A percentile compares a stretch with the other conserved stretches of the same genome.
phyloP scores from a whole-genome alignment of 2,329 filamentous ascomycete genomes.

The Apiospora kogelbergensis region DNA sequence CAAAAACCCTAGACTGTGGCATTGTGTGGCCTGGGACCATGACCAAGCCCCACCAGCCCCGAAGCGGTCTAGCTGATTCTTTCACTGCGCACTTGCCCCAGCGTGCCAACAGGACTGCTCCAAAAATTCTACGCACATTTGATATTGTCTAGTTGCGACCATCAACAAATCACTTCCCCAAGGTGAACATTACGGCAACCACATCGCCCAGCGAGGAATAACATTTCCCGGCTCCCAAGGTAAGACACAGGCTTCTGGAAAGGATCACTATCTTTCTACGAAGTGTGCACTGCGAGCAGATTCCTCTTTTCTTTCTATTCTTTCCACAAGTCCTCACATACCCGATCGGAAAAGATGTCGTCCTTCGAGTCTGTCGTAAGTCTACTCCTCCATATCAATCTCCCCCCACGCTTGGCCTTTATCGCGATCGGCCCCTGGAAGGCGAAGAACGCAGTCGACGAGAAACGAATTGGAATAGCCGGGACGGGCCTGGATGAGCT shows the following conservation, averaged over 20 bases:
- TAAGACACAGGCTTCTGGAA: constrained; percentile 16
- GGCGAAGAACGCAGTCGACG: background rate
- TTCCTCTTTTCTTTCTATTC: constrained; percentile 23
- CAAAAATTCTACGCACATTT: constrained; percentile 8
- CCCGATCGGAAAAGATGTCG: constrained; percentile 56
- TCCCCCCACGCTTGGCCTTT: background rate
- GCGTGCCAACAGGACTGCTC: constrained; percentile 4
- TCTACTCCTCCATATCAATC: constrained; percentile 16
- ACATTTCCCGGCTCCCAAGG: constrained; percentile 14
- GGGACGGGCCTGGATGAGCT: background rate
- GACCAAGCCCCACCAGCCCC: background rate
- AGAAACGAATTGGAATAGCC: background rate
- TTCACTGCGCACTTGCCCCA: constrained; percentile 5
- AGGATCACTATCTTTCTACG: constrained; percentile 12
- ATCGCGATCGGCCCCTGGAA: background rate
- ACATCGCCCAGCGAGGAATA: constrained; percentile 16
- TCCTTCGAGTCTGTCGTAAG: constrained; percentile 71
- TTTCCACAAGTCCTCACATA: constrained; percentile 20
- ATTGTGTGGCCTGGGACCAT: background rate
- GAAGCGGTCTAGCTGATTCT: background rate
- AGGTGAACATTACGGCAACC: constrained; percentile 1
- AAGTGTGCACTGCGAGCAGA: constrained; percentile 17
- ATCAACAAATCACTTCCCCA: constrained; percentile 9
- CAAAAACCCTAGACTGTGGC: constrained; percentile 7
- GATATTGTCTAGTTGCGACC: constrained; percentile 7